Conservation (phyloP, 768 basidiomycete genomes). For the Xanthoconium stramineum region DNA sequence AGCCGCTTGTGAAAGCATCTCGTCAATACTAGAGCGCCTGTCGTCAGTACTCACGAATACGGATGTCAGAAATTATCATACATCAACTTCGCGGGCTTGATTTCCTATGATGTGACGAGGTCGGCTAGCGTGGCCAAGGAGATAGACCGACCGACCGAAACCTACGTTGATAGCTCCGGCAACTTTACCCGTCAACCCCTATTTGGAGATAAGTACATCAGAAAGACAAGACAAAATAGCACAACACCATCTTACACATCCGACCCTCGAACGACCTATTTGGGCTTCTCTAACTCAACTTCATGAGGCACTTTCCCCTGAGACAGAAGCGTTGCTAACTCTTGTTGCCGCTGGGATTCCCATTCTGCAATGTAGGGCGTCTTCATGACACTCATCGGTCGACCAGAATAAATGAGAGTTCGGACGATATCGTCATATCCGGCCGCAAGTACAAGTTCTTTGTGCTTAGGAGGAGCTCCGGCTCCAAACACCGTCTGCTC, state of each 20-base stretch:
- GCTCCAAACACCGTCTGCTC: constrained; percentile 86
- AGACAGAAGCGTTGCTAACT: constrained; percentile 56
- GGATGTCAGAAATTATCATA: constrained; percentile 32
- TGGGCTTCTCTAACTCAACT: constrained; percentile 62
- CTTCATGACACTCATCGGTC: constrained; percentile 78
- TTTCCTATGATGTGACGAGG: constrained; percentile 43
- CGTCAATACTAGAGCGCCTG: constrained; percentile 60
- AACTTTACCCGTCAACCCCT: constrained; percentile 82
- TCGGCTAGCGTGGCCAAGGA: background rate
- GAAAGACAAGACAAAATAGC: background rate
- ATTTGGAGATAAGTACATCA: background rate
- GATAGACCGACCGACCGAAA: constrained; percentile 6
- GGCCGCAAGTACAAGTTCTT: constrained; percentile 61
- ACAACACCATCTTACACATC: constrained; percentile 45
- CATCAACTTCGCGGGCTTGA: constrained; percentile 86
- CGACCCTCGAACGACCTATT: constrained; percentile 59
- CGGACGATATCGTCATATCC: constrained; percentile 73
- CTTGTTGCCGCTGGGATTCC: constrained; percentile 60
- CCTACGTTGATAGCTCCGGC: constrained; percentile 65
- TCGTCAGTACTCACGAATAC: constrained; percentile 9
- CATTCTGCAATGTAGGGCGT: constrained; percentile 78
- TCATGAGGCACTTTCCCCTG: constrained; percentile 76
- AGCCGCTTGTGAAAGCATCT: constrained; percentile 71
- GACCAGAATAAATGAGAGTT: constrained; percentile 73
- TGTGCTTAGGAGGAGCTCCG: constrained; percentile 71